Percentiles rank a stretch among this genome's conserved stretches.
Conservation (phyloP, 2,329 filamentous ascomycete genomes). For the Mycosphaerella sp. region DNA sequence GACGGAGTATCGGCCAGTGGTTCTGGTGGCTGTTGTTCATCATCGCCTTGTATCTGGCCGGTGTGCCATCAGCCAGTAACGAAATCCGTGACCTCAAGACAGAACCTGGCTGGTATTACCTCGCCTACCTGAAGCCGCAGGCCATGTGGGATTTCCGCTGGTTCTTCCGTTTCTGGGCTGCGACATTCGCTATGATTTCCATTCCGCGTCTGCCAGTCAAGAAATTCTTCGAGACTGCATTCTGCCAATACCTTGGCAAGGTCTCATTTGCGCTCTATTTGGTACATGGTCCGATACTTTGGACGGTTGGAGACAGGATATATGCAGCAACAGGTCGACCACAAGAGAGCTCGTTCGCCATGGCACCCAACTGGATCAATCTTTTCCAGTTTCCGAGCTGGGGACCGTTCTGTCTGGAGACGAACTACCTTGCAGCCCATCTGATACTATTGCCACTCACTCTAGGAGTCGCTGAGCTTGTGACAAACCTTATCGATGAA, state of each 20-base stretch:
- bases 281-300: constrained; percentile 56
- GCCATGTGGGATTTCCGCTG: constrained; percentile 27
- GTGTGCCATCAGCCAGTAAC: constrained; percentile 44
- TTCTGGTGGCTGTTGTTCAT: constrained; percentile 50
- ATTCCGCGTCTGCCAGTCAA: constrained; percentile 52
- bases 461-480: constrained; percentile 3
- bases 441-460: constrained; percentile 9
- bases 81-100: constrained; percentile 7
- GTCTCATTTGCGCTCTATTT: constrained; percentile 58
- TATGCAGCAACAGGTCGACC: constrained; percentile 44
- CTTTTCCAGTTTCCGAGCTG: constrained; percentile 4
- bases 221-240: constrained; percentile 50
- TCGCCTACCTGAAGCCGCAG: constrained; percentile 45
- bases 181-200: constrained; percentile 50
- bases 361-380: constrained; percentile 6
- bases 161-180: constrained; percentile 38
- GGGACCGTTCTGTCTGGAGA: constrained; percentile 2
- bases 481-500: constrained; percentile 5
- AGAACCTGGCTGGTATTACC: constrained; percentile 35
- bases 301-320: constrained; percentile 54
- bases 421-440: constrained; percentile 6
- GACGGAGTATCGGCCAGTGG: constrained; percentile 17
- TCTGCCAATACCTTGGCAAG: constrained; percentile 56
- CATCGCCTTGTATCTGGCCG: constrained; percentile 52
- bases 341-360: not conserved